A percentile compares a stretch with the other conserved stretches of the same genome.
phyloP scores from a whole-genome alignment of 192 early-diverging fungal genomes.

The Coemansia sp. region DNA sequence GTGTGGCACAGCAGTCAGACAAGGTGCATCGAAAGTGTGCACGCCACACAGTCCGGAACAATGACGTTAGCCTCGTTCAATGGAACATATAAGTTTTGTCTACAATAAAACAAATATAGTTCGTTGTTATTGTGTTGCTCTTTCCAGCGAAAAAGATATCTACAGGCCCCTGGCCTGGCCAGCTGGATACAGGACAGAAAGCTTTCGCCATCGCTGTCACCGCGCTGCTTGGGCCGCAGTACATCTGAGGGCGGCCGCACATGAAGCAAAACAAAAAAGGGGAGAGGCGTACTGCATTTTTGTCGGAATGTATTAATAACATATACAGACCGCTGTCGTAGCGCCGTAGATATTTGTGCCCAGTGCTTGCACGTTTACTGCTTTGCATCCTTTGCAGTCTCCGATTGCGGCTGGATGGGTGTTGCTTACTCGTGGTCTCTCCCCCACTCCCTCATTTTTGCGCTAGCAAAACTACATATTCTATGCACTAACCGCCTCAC shows the following conservation, averaged over 20 bases:
- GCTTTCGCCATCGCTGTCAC: neutral
- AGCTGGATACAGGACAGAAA: neutral
- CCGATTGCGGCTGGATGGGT: slow-evolving; percentile 1
- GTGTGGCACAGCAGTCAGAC: neutral
- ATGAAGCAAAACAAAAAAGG: neutral
- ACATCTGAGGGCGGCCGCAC: neutral
- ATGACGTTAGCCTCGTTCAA: slow-evolving; percentile 6
- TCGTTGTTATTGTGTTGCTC: neutral
- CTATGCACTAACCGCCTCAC: neutral
- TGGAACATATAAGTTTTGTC: neutral
- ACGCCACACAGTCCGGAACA: neutral
- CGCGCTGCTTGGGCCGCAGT: neutral
- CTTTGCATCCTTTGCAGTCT: slow-evolving; percentile 1
- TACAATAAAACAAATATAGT: neutral
- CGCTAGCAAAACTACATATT: neutral
- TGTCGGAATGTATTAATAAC: slow-evolving; percentile 28
- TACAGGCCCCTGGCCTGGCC: neutral
- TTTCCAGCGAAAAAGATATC: neutral
- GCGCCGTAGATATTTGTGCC: slow-evolving; percentile 14
- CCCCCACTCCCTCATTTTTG: neutral
- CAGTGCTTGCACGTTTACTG: slow-evolving; percentile 19
- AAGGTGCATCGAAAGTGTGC: neutral
- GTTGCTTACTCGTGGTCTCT: neutral
- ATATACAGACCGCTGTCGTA: slow-evolving; percentile 2
- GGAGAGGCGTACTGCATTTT: slow-evolving; percentile 26